These are phyloP conservation scores for Annulohypoxylon maeteangense DNA, from an alignment of 495 filamentous ascomycete genomes.

Conservation along the genomic window DNA sequence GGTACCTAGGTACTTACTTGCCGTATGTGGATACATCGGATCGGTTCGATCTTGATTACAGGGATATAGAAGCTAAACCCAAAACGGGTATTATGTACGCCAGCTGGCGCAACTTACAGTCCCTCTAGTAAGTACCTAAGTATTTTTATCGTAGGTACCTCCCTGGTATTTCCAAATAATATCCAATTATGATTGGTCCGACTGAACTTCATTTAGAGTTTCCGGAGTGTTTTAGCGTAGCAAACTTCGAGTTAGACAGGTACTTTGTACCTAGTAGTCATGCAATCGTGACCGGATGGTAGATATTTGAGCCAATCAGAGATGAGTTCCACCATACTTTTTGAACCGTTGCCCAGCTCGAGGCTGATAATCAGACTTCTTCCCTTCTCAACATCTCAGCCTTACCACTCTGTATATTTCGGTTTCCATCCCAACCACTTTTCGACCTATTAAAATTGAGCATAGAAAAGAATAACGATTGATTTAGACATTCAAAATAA, in stretches of 20 bases:
- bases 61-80: neutral
- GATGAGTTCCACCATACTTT: neutral
- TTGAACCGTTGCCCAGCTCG: conserved; percentile 18
- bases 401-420: neutral
- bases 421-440: neutral
- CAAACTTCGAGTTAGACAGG: neutral
- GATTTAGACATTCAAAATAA: neutral
- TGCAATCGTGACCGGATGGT: neutral
- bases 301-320: conserved; percentile 16
- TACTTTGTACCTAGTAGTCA: neutral
- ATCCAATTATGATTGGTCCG: too few relatives aligned
- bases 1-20: neutral
- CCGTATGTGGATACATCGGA: neutral
- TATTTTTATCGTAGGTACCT: neutral
- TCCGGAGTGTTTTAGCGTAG: neutral
- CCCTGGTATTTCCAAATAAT: neutral
- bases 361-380: conserved; percentile 20
- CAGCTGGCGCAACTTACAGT: neutral
- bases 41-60: neutral
- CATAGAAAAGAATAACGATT: neutral
- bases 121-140: neutral
- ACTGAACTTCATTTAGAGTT: neutral
- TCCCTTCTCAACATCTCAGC: conserved; percentile 16
- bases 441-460: neutral
- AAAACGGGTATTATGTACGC: neutral